Evolutionary conservation across 2,329 filamentous ascomycete genomes (phyloP).

Genomic region (Epichloe gansuensis): DNA sequence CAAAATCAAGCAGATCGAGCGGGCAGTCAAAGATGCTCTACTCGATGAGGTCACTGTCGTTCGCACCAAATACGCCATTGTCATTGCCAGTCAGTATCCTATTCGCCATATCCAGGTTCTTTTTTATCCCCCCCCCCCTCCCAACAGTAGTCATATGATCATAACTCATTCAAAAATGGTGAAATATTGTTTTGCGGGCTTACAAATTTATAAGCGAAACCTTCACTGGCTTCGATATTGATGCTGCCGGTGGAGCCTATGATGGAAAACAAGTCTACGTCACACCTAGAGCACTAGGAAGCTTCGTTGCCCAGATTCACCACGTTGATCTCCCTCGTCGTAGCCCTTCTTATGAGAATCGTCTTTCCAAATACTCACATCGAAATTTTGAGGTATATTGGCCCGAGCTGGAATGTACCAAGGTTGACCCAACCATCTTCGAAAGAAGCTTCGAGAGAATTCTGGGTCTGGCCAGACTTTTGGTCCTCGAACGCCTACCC

Average conservation of each 20-base stretch:
- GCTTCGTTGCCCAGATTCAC: constrained; percentile 74
- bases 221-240: constrained; percentile 78
- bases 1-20: constrained; percentile 75
- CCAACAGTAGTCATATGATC: background rate
- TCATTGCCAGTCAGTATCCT: constrained; percentile 73
- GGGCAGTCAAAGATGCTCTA: constrained; percentile 60
- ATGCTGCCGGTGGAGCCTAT: constrained; percentile 70
- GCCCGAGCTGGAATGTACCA: constrained; percentile 59
- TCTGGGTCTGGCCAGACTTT: constrained; percentile 61
- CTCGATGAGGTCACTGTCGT: constrained; percentile 74
- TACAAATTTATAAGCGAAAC: constrained; percentile 79
- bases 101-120: constrained; percentile 60
- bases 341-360: constrained; percentile 78
- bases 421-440: constrained; percentile 74
- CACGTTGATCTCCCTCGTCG: constrained; percentile 66
- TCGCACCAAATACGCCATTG: constrained; percentile 76
- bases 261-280: constrained; percentile 62
- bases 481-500: constrained; percentile 69
- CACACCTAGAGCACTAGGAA: constrained; percentile 61
- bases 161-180: background rate
- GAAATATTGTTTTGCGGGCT: constrained; percentile 66
- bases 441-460: constrained; percentile 68
- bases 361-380: constrained; percentile 73
- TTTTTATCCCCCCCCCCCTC: background rate
- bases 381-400: constrained; percentile 78